Conservation (phyloP, 306 rosid species). For the Astragalus glycyphyllos region DNA sequence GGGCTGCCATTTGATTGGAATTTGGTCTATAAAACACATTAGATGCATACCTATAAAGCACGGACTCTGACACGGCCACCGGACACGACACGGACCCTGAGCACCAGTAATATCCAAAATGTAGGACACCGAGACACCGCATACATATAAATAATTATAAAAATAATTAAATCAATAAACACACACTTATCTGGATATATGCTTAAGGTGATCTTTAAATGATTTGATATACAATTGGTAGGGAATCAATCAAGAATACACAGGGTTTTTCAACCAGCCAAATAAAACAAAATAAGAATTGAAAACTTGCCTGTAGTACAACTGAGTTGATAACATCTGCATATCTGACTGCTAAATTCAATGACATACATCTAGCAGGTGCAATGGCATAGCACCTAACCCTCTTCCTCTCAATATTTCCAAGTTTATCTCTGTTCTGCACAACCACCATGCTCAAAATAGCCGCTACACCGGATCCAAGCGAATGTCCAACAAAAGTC, state of each 20-base stretch:
- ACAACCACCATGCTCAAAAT: conserved; percentile 76
- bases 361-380: conserved; percentile 91
- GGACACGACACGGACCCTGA: too few relatives aligned
- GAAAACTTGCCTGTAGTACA: conserved; percentile 83
- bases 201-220: neutral
- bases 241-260: conserved; percentile 23
- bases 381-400: conserved; percentile 90
- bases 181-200: too few relatives aligned
- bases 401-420: conserved; percentile 75
- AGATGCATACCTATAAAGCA: too few relatives aligned
- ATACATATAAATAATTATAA: too few relatives aligned
- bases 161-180: too few relatives aligned
- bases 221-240: neutral
- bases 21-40: neutral
- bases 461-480: conserved; percentile 91
- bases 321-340: conserved; percentile 91
- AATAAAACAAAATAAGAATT: conserved; percentile 14
- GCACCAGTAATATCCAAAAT: too few relatives aligned
- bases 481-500: conserved; percentile 89
- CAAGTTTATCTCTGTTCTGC: conserved; percentile 66
- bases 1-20: neutral
- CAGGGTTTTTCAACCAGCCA: conserved; percentile 15
- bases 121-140: too few relatives aligned
- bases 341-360: conserved; percentile 90
- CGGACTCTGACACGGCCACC: too few relatives aligned